These are phyloP conservation scores for Pythium angustatum DNA, from an alignment of 352 stramenopile genomes.

Conservation along the genomic window DNA sequence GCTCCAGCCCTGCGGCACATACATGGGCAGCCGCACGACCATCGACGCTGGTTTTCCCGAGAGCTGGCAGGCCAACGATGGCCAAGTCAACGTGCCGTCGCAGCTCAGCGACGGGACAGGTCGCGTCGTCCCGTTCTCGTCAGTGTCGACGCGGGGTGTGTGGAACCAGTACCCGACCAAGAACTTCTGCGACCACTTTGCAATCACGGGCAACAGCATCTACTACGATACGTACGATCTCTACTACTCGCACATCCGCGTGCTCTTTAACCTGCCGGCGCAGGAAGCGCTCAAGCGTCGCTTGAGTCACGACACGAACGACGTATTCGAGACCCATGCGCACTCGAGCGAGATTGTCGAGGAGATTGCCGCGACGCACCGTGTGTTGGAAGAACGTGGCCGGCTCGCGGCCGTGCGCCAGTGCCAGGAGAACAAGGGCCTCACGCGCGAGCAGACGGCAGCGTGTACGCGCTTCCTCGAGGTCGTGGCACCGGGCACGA, in stretches of 20 bases:
- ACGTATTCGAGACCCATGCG: background rate
- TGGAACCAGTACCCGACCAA: constrained; percentile 58
- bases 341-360: constrained; percentile 4
- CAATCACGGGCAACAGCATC: constrained; percentile 25
- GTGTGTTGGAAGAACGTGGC: constrained; percentile 3
- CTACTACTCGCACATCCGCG: constrained; percentile 2
- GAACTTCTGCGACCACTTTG: constrained; percentile 45
- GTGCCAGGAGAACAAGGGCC: constrained; percentile 14
- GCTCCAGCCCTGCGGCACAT: constrained; percentile 38
- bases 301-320: background rate
- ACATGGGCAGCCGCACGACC: constrained; percentile 42
- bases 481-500: constrained; percentile 3
- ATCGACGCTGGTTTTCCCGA: constrained; percentile 35
- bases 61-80: constrained; percentile 53
- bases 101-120: constrained; percentile 46
- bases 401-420: background rate
- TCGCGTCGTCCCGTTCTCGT: constrained; percentile 35
- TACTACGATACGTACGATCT: constrained; percentile 16
- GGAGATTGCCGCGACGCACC: constrained; percentile 7
- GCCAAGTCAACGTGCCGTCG: constrained; percentile 49
- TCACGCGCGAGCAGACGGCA: constrained; percentile 7
- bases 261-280: constrained; percentile 10
- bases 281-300: constrained; percentile 16
- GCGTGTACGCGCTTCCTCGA: constrained; percentile 7
- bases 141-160: constrained; percentile 37